These are phyloP conservation scores for Monosporascus sp. DNA, from an alignment of 2,329 filamentous ascomycete species.

Conservation along the genomic window DNA sequence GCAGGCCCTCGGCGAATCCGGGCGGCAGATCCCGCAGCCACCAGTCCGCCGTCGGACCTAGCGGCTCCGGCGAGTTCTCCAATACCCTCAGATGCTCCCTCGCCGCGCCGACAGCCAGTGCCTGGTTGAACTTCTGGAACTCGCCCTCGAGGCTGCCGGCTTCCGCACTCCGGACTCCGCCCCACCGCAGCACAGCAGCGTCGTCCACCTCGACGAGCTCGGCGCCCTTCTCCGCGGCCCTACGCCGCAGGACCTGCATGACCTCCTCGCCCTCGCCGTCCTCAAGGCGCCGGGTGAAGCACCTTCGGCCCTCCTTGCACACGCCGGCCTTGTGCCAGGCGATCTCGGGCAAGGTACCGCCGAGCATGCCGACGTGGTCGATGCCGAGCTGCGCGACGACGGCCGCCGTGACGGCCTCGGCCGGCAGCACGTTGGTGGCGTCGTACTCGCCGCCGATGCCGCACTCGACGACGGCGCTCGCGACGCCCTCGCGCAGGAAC, in stretches of 20 bases:
- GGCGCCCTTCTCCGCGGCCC: slow-evolving; percentile 53
- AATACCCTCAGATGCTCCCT: slow-evolving; percentile 47
- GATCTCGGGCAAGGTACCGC: slow-evolving; percentile 73
- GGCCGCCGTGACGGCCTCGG: slow-evolving; percentile 59
- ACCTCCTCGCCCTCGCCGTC: slow-evolving; percentile 35
- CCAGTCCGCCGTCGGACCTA: slow-evolving; percentile 7
- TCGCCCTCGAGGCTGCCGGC: slow-evolving; percentile 39
- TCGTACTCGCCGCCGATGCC: slow-evolving; percentile 94
- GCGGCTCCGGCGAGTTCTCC: not conserved
- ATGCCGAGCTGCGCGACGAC: slow-evolving; percentile 79
- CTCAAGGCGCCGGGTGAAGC: slow-evolving; percentile 57
- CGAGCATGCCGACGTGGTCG: slow-evolving; percentile 79
- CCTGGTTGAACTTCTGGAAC: slow-evolving; percentile 57
- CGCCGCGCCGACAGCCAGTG: slow-evolving; percentile 51
- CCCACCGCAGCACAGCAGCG: slow-evolving; percentile 34
- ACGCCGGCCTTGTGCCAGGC: slow-evolving; percentile 91
- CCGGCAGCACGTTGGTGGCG: slow-evolving; percentile 75
- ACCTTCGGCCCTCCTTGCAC: slow-evolving; percentile 62
- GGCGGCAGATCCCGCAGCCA: slow-evolving; percentile 35
- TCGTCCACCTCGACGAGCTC: slow-evolving; percentile 38
- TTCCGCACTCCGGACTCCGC: slow-evolving; percentile 25
- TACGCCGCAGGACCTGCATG: slow-evolving; percentile 48
- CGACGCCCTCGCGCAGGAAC: slow-evolving; percentile 71
- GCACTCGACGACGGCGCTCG: slow-evolving; percentile 81
- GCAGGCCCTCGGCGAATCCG: slow-evolving; percentile 60